Percentiles rank a stretch among this genome's conserved stretches.
These are phyloP conservation scores for Colletotrichum sp. DNA, from an alignment of 2,329 filamentous ascomycete species.

Conservation along the genomic window DNA sequence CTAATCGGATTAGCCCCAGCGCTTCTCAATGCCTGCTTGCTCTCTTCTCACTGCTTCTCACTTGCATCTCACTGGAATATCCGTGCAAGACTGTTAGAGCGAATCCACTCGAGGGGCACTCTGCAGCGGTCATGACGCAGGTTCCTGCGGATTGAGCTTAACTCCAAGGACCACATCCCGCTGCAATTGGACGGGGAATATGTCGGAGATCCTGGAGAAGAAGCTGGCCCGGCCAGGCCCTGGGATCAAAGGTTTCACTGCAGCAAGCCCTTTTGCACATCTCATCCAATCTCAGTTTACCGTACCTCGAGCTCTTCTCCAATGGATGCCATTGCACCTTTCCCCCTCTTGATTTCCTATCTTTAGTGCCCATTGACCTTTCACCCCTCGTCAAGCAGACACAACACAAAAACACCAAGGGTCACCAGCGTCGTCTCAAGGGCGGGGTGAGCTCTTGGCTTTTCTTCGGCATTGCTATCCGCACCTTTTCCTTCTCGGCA, in stretches of 20 bases:
- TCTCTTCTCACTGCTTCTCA: background rate
- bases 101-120: background rate
- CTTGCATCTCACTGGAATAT: background rate
- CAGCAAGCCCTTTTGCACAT: background rate
- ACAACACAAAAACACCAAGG: background rate
- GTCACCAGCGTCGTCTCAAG: background rate
- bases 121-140: slow-evolving; percentile 17
- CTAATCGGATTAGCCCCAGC: background rate
- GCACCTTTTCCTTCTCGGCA: background rate
- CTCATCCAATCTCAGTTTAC: background rate
- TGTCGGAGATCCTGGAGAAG: slow-evolving; percentile 10
- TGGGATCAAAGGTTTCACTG: background rate
- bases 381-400: background rate
- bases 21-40: background rate
- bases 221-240: background rate
- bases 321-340: background rate
- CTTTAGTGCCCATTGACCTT: background rate
- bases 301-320: background rate
- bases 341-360: background rate
- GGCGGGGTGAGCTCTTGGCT: background rate
- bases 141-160: slow-evolving; percentile 17
- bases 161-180: background rate
- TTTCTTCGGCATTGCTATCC: slow-evolving; percentile 12
- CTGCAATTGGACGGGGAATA: slow-evolving; percentile 16
- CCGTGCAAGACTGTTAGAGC: background rate